Evolutionary conservation across 495 filamentous ascomycete genomes (phyloP).

Genomic region (Tetracladium setigerum): DNA sequence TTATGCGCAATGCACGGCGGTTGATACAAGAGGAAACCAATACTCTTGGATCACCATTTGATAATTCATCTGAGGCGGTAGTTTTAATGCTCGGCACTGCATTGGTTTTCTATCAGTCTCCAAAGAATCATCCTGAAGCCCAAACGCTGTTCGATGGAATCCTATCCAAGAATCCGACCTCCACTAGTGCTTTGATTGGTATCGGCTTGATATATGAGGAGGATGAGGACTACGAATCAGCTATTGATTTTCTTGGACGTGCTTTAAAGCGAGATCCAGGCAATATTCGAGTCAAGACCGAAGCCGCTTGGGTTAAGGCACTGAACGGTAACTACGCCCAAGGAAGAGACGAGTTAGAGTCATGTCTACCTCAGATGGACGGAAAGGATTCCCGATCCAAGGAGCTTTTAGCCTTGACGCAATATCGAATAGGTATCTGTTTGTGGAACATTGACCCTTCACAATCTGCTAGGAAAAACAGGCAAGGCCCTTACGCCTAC

Average conservation of each 20-base stretch:
- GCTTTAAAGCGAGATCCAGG: constrained; percentile 61
- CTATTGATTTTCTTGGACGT: constrained; percentile 66
- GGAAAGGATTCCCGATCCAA: constrained; percentile 45
- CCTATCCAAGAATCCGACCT: constrained; percentile 59
- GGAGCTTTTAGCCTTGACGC: constrained; percentile 71
- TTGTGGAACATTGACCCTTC: constrained; percentile 78
- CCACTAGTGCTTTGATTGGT: constrained; percentile 76
- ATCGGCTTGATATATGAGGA: constrained; percentile 88
- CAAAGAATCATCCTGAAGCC: constrained; percentile 83
- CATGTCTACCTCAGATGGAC: constrained; percentile 41
- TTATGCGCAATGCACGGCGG: constrained; percentile 61
- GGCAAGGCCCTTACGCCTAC: constrained; percentile 67
- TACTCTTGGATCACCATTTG: constrained; percentile 57
- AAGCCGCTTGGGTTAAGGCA: constrained; percentile 85
- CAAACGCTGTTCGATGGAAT: constrained; percentile 73
- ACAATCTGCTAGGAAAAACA: constrained; percentile 61
- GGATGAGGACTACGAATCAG: constrained; percentile 75
- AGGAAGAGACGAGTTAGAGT: constrained; percentile 60
- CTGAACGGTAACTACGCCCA: constrained; percentile 64
- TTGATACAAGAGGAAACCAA: constrained; percentile 50
- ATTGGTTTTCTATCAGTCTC: constrained; percentile 79
- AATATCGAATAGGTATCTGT: constrained; percentile 84
- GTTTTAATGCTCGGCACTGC: constrained; percentile 73
- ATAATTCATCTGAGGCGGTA: constrained; percentile 62
- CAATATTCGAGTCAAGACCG: constrained; percentile 70